These are phyloP conservation scores for Avena insularis DNA, from an alignment of 176 grass and related monocot genomes.

Conservation along the genomic window DNA sequence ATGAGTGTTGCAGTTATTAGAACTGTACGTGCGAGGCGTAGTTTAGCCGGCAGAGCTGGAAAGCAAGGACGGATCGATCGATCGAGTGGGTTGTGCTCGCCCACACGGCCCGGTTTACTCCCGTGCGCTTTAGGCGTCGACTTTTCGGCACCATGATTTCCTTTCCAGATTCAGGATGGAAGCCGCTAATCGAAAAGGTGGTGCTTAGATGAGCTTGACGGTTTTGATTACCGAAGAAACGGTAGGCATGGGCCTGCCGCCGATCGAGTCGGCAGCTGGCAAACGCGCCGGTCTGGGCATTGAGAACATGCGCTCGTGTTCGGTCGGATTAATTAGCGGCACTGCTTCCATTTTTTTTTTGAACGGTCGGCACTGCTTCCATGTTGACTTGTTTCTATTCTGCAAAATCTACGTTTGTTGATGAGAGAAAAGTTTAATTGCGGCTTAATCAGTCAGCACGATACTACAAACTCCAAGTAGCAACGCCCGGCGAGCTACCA, in stretches of 20 bases:
- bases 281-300: background rate
- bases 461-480: too few relatives aligned
- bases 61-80: too few relatives aligned
- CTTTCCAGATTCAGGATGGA: constrained; percentile 39
- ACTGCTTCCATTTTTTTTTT: constrained; percentile 2
- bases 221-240: background rate
- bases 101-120: constrained; percentile 8
- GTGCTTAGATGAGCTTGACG: background rate
- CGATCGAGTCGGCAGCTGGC: background rate
- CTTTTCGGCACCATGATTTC: constrained; percentile 34
- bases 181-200: constrained; percentile 3
- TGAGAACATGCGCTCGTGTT: background rate
- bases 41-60: background rate
- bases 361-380: too few relatives aligned
- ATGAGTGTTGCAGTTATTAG: constrained; percentile 34
- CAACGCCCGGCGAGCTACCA: too few relatives aligned
- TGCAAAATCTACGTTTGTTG: too few relatives aligned
- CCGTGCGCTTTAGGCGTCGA: constrained; percentile 11
- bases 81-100: constrained; percentile 12
- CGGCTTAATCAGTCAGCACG: too few relatives aligned
- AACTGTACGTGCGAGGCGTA: constrained; percentile 9
- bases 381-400: too few relatives aligned
- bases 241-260: background rate
- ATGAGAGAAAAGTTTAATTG: too few relatives aligned
- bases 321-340: background rate